Base-by-base conservation (phyloP, 805 yeast species). In the Kuraishia floccosa region DNA sequence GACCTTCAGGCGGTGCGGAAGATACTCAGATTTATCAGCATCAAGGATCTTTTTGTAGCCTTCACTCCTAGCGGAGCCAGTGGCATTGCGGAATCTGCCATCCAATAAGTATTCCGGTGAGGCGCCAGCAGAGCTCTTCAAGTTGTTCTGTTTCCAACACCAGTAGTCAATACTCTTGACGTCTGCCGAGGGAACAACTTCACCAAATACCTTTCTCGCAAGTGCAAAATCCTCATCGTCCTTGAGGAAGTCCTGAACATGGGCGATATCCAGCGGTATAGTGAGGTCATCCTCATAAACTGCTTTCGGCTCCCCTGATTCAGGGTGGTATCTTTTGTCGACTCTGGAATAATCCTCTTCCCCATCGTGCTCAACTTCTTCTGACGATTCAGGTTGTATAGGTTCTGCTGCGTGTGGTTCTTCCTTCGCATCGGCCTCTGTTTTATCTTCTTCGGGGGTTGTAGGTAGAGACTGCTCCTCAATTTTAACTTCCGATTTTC, bases 11-110 rank as follows among this genome's bases (percentile, higher is more conserved):
- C 91, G 75, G 50, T 86, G 96, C 2, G 94, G 91, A 32, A 87
- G 58, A 47, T 84, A 87, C 36, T 72, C 79, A 10, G 71, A 59
- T 49, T 87, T 87, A 27, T 75, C 65, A 0, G 71, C 63, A 39
- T 86, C 95, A 0, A 79, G 68, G 24, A 84, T 74, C 49, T 80
- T 81, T 28, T 56, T 52, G 47, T 76, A 83, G 0, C 94, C 94
- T 34, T 77, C 73, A 23, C 86, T 74, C 43, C 72, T 68, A 44
- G 79, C 79, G 2, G 82, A 64, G 1, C 86, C 83, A 0, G 77
- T 56, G 0, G 39, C 33, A 31, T 68, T 70, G 26, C 57, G 62
- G 26, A 68, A 42, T 1, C 30, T 30, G 10, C 39, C 28, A 3
- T n/a, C n/a, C n/a, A n/a, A n/a, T 39, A 13, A 54, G 25, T 23